These are phyloP conservation scores for Pelargonium nanum DNA, from an alignment of 345 rosid genomes.

Conservation along the genomic window DNA sequence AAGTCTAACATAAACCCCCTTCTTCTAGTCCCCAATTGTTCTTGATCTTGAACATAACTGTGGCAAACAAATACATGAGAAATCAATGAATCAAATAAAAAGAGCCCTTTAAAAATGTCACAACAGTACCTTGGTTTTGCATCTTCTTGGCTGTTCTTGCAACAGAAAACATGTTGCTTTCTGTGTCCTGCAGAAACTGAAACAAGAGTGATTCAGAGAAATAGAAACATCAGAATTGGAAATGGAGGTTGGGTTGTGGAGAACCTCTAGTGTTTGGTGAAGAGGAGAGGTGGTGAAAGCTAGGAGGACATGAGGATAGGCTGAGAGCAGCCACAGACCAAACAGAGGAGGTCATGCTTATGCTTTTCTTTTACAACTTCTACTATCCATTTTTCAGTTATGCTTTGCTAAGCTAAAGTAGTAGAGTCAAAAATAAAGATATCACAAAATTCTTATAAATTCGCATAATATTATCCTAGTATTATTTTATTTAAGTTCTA, in stretches of 20 bases:
- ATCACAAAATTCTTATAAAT: no score
- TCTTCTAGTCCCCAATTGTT: slow-evolving; percentile 27
- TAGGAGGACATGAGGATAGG: not conserved
- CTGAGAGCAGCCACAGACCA: not conserved
- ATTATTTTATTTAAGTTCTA: no score
- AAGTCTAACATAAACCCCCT: slow-evolving; percentile 43
- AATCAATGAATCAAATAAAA: not conserved
- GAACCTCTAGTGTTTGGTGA: not conserved
- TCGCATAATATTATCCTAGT: no score
- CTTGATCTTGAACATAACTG: slow-evolving; percentile 2
- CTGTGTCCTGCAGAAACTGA: not conserved
- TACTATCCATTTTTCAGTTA: not conserved
- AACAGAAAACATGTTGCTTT: not conserved
- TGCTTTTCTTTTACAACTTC: not conserved
- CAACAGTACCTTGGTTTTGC: not conserved
- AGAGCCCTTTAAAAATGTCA: not conserved
- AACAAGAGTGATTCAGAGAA: not conserved
- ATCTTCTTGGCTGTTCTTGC: not conserved
- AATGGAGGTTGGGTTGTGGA: not conserved
- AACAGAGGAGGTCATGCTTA: not conserved
- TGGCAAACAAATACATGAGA: not conserved
- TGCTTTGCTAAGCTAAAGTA: not conserved
- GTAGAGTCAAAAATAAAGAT: no score
- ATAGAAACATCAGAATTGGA: not conserved
- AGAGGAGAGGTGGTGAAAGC: not conserved